Conservation (phyloP, 2,329 filamentous ascomycete species). For the Neonectria coccinea region DNA sequence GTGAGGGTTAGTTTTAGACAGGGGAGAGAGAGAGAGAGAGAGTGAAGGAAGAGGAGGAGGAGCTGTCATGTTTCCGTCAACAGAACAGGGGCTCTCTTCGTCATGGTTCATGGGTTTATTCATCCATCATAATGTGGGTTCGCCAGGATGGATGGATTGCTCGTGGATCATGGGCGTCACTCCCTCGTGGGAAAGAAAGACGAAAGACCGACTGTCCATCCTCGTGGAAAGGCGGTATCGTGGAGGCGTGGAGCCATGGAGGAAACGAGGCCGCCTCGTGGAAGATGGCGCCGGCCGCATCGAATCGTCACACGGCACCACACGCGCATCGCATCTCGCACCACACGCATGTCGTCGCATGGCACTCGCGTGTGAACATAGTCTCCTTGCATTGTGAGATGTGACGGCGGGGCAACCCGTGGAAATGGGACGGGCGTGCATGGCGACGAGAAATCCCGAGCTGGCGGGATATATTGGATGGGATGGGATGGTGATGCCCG, state of each 20-base stretch:
- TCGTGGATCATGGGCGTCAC: constrained; percentile 8
- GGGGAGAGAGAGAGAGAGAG: background rate
- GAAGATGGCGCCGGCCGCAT: constrained; percentile 19
- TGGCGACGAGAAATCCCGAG: constrained; percentile 30
- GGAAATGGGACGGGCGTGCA: background rate
- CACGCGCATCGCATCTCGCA: constrained; percentile 28
- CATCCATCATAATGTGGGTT: constrained; percentile 18
- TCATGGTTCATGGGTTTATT: constrained; percentile 26
- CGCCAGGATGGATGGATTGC: constrained; percentile 12
- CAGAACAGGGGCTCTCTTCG: constrained; percentile 5
- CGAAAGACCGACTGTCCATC: background rate
- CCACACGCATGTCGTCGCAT: constrained; percentile 21
- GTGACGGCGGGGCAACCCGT: constrained; percentile 34
- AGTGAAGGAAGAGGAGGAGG: constrained; percentile 1
- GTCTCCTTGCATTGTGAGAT: constrained; percentile 33
- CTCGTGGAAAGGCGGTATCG: constrained; percentile 11
- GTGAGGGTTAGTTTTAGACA: background rate
- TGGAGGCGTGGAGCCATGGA: background rate
- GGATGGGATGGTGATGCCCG: background rate
- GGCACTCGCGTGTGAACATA: constrained; percentile 13
- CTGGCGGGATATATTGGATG: constrained; percentile 13
- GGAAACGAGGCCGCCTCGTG: constrained; percentile 12
- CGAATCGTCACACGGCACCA: constrained; percentile 28
- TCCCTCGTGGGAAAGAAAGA: constrained; percentile 12
- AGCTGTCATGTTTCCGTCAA: constrained; percentile 14